Base-by-base conservation (phyloP, 1,284 basidiomycete species). In the Ganoderma meredithae region DNA sequence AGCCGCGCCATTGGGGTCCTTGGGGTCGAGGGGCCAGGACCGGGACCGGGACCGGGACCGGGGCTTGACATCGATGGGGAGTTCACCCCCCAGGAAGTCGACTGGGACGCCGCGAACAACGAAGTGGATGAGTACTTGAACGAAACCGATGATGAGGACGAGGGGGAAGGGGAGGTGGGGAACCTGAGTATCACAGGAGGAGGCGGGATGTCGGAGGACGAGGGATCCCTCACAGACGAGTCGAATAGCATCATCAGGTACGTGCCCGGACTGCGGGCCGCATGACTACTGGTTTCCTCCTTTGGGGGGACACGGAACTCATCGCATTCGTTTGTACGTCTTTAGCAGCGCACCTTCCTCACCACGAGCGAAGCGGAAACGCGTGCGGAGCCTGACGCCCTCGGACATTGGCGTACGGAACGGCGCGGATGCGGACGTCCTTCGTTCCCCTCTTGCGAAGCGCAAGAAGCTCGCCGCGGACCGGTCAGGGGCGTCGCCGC, bases 121-220 rank as follows among this genome's bases (percentile, higher is more conserved):
- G 95, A 96, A 78, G 91, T 96, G n/a, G 93, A 96, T 67, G 94
- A 90, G 49, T 92, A 92, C 44, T 89, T 95, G 86, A 89, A 90
- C 69, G 92, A 94, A 81, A 91, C 88, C 71, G 91, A 92, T 70
- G 92, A 92, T 56, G 85, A 84, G 31, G 72, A 69, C 12, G 81
- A 80, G 9, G 79, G 79, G 41, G 86, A 84, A 44, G 66, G 70
- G 10, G 72, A 72, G 31, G 74, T 68, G 27, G 75, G 71, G 60
- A 72, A 71, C 63, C 73, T 77, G 69, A 79, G 76, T 72, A 84
- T 83, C 72, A 83, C 2, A 13, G 58, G 49, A 22, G 60, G 44
- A 4, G 61, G 61, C 15, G 61, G 79, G 65, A 79, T 74, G 60
- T 82, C 82, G n/a, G 86, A 87, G 67, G 85, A 86, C 66, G 86